Evolutionary conservation across 139 green algal genomes (phyloP).

Genomic region (Raphidocelis subcapitata): DNA sequence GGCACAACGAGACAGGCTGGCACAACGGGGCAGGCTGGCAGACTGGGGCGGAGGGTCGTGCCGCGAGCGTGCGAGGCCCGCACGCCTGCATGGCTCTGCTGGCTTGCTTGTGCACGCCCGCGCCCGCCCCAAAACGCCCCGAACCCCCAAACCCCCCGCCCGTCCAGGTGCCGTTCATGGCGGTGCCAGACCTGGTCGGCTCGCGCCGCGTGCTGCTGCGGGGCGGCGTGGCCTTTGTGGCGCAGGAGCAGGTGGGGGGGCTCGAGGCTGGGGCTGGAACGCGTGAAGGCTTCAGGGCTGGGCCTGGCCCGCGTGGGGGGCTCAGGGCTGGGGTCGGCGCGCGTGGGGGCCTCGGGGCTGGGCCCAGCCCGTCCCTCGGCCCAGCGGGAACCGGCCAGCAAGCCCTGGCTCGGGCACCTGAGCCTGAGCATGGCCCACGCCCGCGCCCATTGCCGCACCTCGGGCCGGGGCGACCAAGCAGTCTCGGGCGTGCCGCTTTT

Average conservation of each 20-base stretch:
- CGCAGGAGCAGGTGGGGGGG: conserved; percentile 61
- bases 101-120: neutral
- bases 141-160: neutral
- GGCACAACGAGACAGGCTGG: neutral
- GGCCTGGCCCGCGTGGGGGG: too few species aligned
- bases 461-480: too few species aligned
- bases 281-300: too few species aligned
- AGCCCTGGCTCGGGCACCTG: too few species aligned
- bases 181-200: conserved; percentile 86
- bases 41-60: neutral
- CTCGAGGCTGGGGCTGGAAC: conserved; percentile 53
- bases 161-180: conserved; percentile 66
- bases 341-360: too few species aligned
- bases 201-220: conserved; percentile 70
- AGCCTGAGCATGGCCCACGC: too few species aligned
- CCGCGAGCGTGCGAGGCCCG: too few species aligned
- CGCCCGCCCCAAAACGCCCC: neutral
- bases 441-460: too few species aligned
- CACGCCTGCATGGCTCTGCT: neutral
- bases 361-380: too few species aligned
- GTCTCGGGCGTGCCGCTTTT: too few species aligned
- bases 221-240: conserved; percentile 78
- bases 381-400: too few species aligned
- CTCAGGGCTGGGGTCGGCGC: too few species aligned
- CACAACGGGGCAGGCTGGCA: neutral